Percentiles rank a stretch among this genome's conserved stretches.
Evolutionary conservation across 331 rosid genomes (phyloP).

Genomic region (Rosa hybrid): DNA sequence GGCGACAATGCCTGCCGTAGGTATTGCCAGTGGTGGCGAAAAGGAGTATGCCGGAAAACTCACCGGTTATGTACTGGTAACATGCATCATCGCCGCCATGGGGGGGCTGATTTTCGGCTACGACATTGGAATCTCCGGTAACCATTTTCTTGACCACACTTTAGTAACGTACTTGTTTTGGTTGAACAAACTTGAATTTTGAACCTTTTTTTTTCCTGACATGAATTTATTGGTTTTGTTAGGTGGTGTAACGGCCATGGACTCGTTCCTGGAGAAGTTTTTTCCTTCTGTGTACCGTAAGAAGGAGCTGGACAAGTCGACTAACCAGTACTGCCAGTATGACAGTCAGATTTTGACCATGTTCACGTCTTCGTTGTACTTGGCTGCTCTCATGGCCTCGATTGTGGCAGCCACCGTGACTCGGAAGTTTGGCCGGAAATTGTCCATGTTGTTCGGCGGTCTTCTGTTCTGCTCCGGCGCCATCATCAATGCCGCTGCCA

Average conservation of each 20-base stretch:
- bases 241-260: slow-evolving; percentile 97
- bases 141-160: not conserved
- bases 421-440: slow-evolving; percentile 65
- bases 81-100: slow-evolving; percentile 90
- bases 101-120: slow-evolving; percentile 92
- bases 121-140: slow-evolving; percentile 93
- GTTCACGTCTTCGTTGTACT: slow-evolving; percentile 87
- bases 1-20: slow-evolving; percentile 71
- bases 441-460: slow-evolving; percentile 85
- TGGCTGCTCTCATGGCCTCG: slow-evolving; percentile 80
- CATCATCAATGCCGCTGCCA: slow-evolving; percentile 64
- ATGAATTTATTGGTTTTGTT: not conserved
- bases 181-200: not conserved
- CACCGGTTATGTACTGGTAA: slow-evolving; percentile 59
- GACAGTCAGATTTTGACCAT: slow-evolving; percentile 67
- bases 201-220: not conserved
- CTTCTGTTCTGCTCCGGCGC: slow-evolving; percentile 68
- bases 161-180: not conserved
- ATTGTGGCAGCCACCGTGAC: slow-evolving; percentile 71
- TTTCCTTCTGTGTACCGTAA: slow-evolving; percentile 64
- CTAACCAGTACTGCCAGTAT: slow-evolving; percentile 75
- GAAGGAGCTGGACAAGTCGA: slow-evolving; percentile 31
- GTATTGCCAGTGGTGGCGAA: slow-evolving; percentile 32
- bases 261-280: slow-evolving; percentile 65
- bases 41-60: slow-evolving; percentile 69